These are phyloP conservation scores for Eucalyptus grandis DNA, from an alignment of 345 rosid genomes.

Conservation along the genomic window DNA sequence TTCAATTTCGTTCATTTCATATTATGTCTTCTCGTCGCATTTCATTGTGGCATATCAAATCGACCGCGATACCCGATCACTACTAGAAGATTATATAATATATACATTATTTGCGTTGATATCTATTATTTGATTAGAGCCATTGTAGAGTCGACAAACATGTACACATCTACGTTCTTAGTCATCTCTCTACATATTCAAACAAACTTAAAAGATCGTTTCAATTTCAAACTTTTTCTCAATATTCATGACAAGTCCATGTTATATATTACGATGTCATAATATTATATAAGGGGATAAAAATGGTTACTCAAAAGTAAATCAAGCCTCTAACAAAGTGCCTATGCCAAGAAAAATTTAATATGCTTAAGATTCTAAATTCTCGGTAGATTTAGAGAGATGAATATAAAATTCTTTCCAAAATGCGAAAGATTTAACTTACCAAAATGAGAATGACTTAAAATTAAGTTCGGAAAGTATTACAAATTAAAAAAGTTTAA, in stretches of 20 bases:
- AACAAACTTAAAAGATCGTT: not conserved
- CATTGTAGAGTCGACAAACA: not conserved
- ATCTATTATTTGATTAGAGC: not conserved
- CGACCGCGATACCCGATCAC: accelerated
- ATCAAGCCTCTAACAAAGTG: not conserved
- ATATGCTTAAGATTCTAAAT: not conserved
- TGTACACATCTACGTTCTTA: not conserved
- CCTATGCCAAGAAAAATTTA: not conserved
- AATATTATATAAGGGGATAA: not conserved
- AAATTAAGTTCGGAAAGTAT: not conserved
- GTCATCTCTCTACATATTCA: not conserved
- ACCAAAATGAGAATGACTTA: not conserved
- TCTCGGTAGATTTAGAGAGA: accelerated
- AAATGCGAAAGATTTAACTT: not conserved
- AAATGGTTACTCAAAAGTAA: not conserved
- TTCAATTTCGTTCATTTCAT: not conserved
- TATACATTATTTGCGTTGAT: not conserved
- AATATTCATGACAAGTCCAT: not conserved
- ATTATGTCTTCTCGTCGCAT: not conserved
- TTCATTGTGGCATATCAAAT: not conserved
- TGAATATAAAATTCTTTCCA: not conserved
- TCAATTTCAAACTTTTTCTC: not conserved
- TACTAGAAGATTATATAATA: too few species aligned
- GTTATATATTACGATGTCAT: not conserved
- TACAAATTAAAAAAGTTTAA: not conserved